Percentiles rank a stretch among this genome's conserved stretches.
Evolutionary conservation across 352 stramenopile genomes (phyloP).

Genomic region (Pythium brassicae): DNA sequence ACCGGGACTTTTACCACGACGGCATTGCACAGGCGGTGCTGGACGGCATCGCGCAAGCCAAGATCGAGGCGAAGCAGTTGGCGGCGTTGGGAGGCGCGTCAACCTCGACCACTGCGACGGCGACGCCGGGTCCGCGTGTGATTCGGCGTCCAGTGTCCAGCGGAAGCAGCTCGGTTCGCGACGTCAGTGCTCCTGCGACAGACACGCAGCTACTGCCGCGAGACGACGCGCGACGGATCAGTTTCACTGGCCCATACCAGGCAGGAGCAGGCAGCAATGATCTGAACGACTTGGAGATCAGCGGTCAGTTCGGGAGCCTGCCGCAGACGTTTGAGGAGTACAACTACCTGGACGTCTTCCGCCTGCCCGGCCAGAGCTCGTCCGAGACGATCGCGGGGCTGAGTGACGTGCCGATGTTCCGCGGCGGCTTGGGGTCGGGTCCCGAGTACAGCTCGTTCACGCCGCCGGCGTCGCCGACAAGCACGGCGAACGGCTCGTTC

Average conservation of each 20-base stretch:
- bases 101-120: not conserved
- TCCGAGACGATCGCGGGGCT: slow-evolving; percentile 12
- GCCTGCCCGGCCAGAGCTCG: slow-evolving; percentile 10
- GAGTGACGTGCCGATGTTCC: slow-evolving; percentile 6
- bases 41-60: slow-evolving; percentile 9
- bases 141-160: slow-evolving; percentile 7
- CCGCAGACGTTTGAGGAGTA: slow-evolving; percentile 14
- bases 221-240: slow-evolving; percentile 9
- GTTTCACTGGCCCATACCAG: slow-evolving; percentile 11
- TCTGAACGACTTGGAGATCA: slow-evolving; percentile 14
- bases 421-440: not conserved
- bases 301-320: slow-evolving; percentile 6
- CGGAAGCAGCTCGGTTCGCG: not conserved
- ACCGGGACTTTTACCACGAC: slow-evolving; percentile 10
- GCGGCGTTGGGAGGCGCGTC: not conserved
- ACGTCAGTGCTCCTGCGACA: not conserved
- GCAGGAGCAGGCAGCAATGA: slow-evolving; percentile 5
- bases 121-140: not conserved
- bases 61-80: slow-evolving; percentile 5
- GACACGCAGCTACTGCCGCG: slow-evolving; percentile 5
- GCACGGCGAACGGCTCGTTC: slow-evolving; percentile 22
- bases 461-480: slow-evolving; percentile 26
- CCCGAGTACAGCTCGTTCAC: slow-evolving; percentile 47
- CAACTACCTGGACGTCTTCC: slow-evolving; percentile 7
- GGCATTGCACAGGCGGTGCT: slow-evolving; percentile 8